Evolutionary conservation across 2,329 filamentous ascomycete species (phyloP).

Genomic region (Ophiostoma novo-ulmi): DNA sequence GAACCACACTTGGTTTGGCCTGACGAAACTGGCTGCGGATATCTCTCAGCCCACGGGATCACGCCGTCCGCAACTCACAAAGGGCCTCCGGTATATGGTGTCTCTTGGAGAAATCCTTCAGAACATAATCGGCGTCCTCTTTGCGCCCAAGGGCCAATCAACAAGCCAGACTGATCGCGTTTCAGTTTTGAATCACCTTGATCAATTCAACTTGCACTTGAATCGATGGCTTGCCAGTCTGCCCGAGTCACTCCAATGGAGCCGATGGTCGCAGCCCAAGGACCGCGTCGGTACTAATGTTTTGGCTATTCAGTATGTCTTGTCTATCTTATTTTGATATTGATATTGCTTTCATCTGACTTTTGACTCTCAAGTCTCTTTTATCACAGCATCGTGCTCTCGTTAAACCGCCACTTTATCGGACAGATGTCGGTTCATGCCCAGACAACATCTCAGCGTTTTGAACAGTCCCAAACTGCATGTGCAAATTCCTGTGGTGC

Average conservation of each 20-base stretch:
- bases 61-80: background rate
- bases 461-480: background rate
- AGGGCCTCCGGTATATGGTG: background rate
- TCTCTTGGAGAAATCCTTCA: background rate
- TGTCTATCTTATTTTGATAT: background rate
- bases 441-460: background rate
- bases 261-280: conserved; percentile 4
- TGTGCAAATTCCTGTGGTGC: background rate
- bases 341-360: background rate
- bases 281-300: background rate
- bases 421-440: background rate
- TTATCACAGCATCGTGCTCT: background rate
- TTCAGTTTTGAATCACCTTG: background rate
- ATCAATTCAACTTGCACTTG: background rate
- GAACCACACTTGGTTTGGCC: conserved; percentile 1
- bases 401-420: conserved; percentile 1
- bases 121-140: conserved; percentile 9
- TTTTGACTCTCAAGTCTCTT: background rate
- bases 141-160: background rate
- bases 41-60: background rate
- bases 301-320: background rate
- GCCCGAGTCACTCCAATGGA: background rate
- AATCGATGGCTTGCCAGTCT: background rate
- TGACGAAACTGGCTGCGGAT: background rate
- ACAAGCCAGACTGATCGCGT: background rate